Evolutionary conservation across 768 basidiomycete genomes (phyloP).

Genomic region (Daedaleopsis sinensis): DNA sequence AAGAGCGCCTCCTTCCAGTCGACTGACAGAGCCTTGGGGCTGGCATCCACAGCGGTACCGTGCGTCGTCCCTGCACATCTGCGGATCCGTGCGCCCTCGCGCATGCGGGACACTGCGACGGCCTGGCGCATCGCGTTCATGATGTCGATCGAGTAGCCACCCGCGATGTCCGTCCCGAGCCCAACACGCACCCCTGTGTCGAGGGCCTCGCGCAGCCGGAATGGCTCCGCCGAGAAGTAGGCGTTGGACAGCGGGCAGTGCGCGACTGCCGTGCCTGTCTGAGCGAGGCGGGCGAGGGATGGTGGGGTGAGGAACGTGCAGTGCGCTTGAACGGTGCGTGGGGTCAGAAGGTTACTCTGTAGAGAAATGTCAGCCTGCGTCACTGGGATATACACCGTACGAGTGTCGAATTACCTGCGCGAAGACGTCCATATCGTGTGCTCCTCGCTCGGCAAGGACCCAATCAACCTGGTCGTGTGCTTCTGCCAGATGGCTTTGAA

Average conservation of each 20-base stretch:
- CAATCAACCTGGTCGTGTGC: slow-evolving; percentile 74
- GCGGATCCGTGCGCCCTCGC: slow-evolving; percentile 53
- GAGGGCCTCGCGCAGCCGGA: slow-evolving; percentile 73
- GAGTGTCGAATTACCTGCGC: slow-evolving; percentile 48
- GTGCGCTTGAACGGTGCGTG: slow-evolving; percentile 80
- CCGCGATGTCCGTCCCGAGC: slow-evolving; percentile 84
- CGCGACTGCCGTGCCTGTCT: slow-evolving; percentile 64
- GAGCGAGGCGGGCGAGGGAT: slow-evolving; percentile 53
- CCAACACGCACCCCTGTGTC: slow-evolving; percentile 67
- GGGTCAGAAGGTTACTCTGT: slow-evolving; percentile 63
- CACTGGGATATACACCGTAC: too few species aligned
- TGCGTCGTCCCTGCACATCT: slow-evolving; percentile 1
- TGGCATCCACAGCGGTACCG: too few species aligned
- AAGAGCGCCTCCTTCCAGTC: slow-evolving; percentile 84
- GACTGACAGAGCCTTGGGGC: slow-evolving; percentile 45
- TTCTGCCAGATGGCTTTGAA: slow-evolving; percentile 88
- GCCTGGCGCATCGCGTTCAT: slow-evolving; percentile 82
- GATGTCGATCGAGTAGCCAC: slow-evolving; percentile 81
- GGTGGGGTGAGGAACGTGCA: slow-evolving; percentile 75
- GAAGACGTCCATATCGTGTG: slow-evolving; percentile 77
- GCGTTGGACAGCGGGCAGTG: slow-evolving; percentile 90
- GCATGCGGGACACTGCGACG: slow-evolving; percentile 69
- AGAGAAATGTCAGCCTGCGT: not conserved
- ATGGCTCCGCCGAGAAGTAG: slow-evolving; percentile 79
- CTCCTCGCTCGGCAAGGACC: slow-evolving; percentile 61